Base-by-base conservation (phyloP, 805 yeast species). In the Yarrowia bubula region DNA sequence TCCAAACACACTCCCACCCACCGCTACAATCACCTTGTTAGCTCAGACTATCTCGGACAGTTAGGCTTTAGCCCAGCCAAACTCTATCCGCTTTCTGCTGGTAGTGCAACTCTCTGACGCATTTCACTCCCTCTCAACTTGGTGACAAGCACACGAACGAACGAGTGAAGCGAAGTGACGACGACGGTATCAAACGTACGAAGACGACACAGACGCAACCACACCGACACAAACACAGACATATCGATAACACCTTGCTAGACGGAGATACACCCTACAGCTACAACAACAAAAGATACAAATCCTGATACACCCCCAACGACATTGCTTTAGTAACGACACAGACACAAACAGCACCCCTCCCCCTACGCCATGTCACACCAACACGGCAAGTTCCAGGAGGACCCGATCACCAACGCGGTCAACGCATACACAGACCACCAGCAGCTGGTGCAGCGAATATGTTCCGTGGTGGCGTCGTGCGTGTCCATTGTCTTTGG, bases 401-500 rank as follows among this genome's bases (percentile, higher is more conserved):
- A 51, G 31, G 68, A 65, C 66, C 39, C 66, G 32, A 61, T 41
- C 48, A 67, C 68, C 39, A 46, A 55, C 53, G 62, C 50, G 13
- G 69, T 65, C 58, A 55, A 66, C 38, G 61, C 48, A 43, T 71
- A 68, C 53, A 57, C 72, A 11, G 66, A 47, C 31, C 68, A 67
- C 64, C 68, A 71, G 60, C 67, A 61, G 53, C 50, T 53, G 32
- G 67, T 66, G 33, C 66, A 77, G 44, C 75, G 84, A 63, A 74
- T 78, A 38, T 69, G 81, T 22, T 80, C 86, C 1, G 80, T 86
- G 8, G 70, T 82, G 0, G 75, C 88, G 0, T 79, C 87, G 1
- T 74, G 81, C 7, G 66, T 77, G 3, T 84, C 89, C 15, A 75
- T 86, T 0, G 58, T 80, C 2, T 74, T 81, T 47, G 89, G 92